Percentiles rank a stretch among this genome's conserved stretches.
Conservation (phyloP, 306 rosid species). For the Pterocarpus santalinus region DNA sequence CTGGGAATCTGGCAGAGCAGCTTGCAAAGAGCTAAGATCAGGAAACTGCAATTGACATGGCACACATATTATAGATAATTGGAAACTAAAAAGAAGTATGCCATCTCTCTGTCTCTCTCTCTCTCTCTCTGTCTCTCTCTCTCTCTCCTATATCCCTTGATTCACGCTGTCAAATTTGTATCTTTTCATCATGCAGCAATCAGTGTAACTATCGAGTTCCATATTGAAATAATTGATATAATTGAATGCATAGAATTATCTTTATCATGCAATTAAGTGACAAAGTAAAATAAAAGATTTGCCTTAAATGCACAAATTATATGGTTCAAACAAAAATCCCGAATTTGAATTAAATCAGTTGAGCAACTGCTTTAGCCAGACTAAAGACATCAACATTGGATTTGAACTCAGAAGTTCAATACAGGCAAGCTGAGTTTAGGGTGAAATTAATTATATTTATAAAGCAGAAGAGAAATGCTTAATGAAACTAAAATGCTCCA, state of each 20-base stretch:
- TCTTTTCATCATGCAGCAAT: constrained; percentile 1
- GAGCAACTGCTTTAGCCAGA: neutral
- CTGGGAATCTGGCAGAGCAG: constrained; percentile 67
- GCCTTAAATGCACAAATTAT: neutral
- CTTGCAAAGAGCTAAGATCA: constrained; percentile 72
- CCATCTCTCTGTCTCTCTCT: neutral
- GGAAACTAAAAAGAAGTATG: neutral
- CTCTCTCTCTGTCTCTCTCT: neutral
- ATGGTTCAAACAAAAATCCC: neutral
- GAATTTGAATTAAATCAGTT: neutral
- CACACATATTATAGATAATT: constrained; percentile 16
- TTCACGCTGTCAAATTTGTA: constrained; percentile 13
- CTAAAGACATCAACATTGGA: neutral
- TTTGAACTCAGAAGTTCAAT: constrained; percentile 1
- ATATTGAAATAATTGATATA: neutral
- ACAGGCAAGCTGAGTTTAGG: neutral
- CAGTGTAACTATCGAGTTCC: neutral
- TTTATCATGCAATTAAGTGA: constrained; percentile 5
- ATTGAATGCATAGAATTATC: neutral
- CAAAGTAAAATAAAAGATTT: neutral
- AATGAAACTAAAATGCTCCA: neutral
- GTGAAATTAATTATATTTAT: neutral
- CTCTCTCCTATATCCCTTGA: neutral
- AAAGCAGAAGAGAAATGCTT: constrained; percentile 19
- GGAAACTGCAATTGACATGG: constrained; percentile 56